Conservation (phyloP, 2,329 filamentous ascomycete genomes). For the Trichophyton rubrum region DNA sequence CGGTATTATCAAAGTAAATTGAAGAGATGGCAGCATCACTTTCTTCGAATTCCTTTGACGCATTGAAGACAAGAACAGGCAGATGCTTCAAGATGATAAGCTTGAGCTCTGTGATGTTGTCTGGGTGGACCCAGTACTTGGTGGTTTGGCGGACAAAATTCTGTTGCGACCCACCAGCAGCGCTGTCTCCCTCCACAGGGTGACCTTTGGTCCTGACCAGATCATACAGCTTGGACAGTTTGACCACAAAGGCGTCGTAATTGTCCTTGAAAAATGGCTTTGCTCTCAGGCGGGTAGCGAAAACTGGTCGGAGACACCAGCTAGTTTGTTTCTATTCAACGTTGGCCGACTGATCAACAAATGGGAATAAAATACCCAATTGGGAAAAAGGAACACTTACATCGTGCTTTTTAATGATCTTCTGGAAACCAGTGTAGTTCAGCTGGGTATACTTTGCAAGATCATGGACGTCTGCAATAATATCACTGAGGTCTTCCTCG, state of each 20-base stretch:
- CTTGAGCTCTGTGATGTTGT: conserved; percentile 97
- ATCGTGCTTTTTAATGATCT: conserved; percentile 99
- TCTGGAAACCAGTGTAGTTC: conserved; percentile 98
- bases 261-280: conserved; percentile 99
- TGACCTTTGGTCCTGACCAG: conserved; percentile 85
- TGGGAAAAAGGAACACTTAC: conserved; percentile 38
- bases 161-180: conserved; percentile 81
- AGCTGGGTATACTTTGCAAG: conserved; percentile 95
- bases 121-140: conserved; percentile 98
- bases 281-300: conserved; percentile 82
- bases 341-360: conserved; percentile 2
- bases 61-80: conserved; percentile 92
- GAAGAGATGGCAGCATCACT: conserved; percentile 92
- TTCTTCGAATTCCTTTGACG: conserved; percentile 87
- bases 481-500: conserved; percentile 90
- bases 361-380: background rate
- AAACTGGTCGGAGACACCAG: conserved; percentile 91
- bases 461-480: conserved; percentile 97
- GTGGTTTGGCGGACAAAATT: conserved; percentile 96
- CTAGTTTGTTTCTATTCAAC: conserved; percentile 67
- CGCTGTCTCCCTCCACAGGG: conserved; percentile 79
- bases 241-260: conserved; percentile 89
- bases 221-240: conserved; percentile 90
- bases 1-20: conserved; percentile 94
- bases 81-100: conserved; percentile 96